Base-by-base conservation (phyloP, 2,329 filamentous ascomycete species). In the Stenocarpella maydis region DNA sequence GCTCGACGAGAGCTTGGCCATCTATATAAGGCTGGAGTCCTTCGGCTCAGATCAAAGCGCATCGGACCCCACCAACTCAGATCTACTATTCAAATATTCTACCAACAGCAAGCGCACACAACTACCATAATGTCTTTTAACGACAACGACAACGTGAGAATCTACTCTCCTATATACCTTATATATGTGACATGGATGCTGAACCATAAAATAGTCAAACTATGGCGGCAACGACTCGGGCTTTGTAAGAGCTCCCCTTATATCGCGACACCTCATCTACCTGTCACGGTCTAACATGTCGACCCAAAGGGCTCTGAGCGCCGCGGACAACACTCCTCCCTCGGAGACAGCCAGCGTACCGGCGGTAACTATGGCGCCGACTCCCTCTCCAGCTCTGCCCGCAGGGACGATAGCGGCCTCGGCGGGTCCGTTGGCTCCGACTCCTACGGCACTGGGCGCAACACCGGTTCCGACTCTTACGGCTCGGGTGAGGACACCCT, bases 41-140 rank as follows among this genome's bases (percentile, higher is more conserved):
- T 21, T 17, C 19, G 34, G n/a, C 15, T 43, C 24, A 17, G 28
- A 17, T 28, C 15, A 4, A 0, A 2, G 2, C n/a, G 5, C 0
- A 1, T 39, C n/a, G 6, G 12, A 24, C 6, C 28, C 5, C 43
- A 17, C 0, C 6, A 15, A 49, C n/a, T 49, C 26, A 28, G 49
- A 15, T 15, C 15, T 45, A 43, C 63, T 45, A 17, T 28, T 15
- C 15, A 9, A 34, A 34, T 24, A 17, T 34, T 37, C 12, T 21
- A 47, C 19, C 39, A 61, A 12, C 19, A 47, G 39, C 41, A 61
- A 28, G 45, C 43, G 58, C 10, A 49, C 12, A 65, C 65, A 65
- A 70, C 52, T 41, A 58, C 72, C 74, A 81, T 41, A 67, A 83
- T 86, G 84, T 86, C 84, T 81, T 84, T 82, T 80, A 78, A 79